A percentile compares a stretch with the other conserved stretches of the same genome.
Conservation (phyloP, 305 asterid species). For the Stenogyne calaminthoides region DNA sequence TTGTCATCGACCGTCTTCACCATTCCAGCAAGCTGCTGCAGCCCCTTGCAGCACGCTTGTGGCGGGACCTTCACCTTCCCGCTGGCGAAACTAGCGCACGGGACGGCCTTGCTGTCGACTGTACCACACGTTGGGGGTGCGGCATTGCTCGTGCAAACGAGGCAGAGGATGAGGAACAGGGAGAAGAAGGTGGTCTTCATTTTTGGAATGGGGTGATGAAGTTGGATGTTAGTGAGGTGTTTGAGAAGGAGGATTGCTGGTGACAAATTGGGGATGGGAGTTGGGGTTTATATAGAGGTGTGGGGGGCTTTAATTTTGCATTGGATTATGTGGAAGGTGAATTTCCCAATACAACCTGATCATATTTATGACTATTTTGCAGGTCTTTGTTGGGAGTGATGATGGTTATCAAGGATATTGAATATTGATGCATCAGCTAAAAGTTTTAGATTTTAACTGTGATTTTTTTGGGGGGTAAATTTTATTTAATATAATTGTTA, state of each 20-base stretch:
- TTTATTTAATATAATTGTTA: too few relatives aligned
- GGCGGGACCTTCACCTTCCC: conserved; percentile 40
- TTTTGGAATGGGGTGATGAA: not conserved
- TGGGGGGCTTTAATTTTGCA: conserved; percentile 19
- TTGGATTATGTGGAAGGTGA: conserved; percentile 39
- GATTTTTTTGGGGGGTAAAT: too few relatives aligned
- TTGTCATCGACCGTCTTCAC: conserved; percentile 55
- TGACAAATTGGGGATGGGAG: conserved; percentile 15
- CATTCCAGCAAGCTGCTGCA: conserved; percentile 39
- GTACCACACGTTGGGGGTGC: conserved; percentile 44
- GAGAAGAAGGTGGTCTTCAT: conserved; percentile 52
- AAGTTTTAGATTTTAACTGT: too few relatives aligned
- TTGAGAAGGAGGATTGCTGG: conserved; percentile 17
- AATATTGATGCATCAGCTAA: too few relatives aligned
- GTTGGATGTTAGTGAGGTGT: not conserved
- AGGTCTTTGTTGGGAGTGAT: conserved; percentile 20
- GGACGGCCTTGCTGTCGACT: conserved; percentile 48
- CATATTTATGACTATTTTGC: conserved; percentile 35
- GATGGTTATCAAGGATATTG: not conserved
- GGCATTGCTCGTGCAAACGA: conserved; percentile 49
- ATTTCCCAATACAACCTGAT: conserved; percentile 41
- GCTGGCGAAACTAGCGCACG: conserved; percentile 47
- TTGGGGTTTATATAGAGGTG: conserved; percentile 38
- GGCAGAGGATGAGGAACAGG: conserved; percentile 39
- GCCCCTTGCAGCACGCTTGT: conserved; percentile 59